phyloP scores from a whole-genome alignment of 208 protist species.

The Vickermania spadyakhi region DNA sequence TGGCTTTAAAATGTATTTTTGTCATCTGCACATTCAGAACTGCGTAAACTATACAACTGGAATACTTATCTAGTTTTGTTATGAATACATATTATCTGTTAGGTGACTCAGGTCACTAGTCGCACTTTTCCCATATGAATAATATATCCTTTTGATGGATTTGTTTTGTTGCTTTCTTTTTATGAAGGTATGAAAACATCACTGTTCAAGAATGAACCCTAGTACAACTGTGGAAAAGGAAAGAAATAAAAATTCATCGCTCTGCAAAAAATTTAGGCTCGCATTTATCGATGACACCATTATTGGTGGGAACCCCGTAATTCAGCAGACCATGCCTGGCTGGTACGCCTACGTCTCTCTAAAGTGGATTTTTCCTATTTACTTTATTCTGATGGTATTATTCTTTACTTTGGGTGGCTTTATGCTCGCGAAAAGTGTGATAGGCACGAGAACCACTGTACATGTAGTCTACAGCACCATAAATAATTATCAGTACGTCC shows the following conservation, averaged over 20 bases:
- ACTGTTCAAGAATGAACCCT: too few species aligned
- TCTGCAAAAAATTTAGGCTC: conserved; percentile 9
- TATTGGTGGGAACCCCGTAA: conserved; percentile 63
- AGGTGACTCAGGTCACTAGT: too few species aligned
- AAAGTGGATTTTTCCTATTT: conserved; percentile 35
- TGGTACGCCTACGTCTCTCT: conserved; percentile 45
- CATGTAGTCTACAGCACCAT: conserved; percentile 51
- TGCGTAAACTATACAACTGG: too few species aligned
- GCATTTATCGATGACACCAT: conserved; percentile 34
- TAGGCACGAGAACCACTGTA: conserved; percentile 15
- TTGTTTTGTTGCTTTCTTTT: too few species aligned
- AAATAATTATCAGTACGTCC: conserved; percentile 71
- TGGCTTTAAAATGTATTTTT: too few species aligned
- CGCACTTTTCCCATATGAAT: too few species aligned
- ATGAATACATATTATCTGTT: too few species aligned
- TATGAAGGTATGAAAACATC: too few species aligned
- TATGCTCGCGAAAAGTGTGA: conserved; percentile 17
- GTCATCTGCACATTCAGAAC: too few species aligned
- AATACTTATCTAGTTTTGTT: too few species aligned
- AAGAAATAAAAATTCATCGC: conserved; percentile 4
- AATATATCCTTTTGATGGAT: too few species aligned
- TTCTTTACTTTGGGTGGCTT: conserved; percentile 36
- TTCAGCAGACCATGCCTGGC: conserved; percentile 68
- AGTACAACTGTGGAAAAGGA: too few species aligned
- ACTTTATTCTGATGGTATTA: conserved; percentile 36